Base-by-base conservation (phyloP, 2,329 filamentous ascomycete genomes). In the Aspergillus pseudoterreus region DNA sequence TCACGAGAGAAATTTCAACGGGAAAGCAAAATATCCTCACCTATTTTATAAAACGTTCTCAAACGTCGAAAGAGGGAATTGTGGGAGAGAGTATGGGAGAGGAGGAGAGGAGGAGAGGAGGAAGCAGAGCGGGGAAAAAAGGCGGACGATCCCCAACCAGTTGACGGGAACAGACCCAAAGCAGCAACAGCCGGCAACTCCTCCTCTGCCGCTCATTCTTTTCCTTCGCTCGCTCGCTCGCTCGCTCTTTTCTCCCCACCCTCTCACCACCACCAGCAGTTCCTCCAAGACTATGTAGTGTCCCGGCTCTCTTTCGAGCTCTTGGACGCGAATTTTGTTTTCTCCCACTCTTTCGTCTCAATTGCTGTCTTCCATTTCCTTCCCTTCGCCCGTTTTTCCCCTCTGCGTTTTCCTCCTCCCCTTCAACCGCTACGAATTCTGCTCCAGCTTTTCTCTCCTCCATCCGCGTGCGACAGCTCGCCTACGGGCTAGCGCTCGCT, bases 251-350 rank as follows among this genome's bases (percentile, higher is more conserved):
- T 57, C 61, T 66, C 55, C 62, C 60, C 60, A 53, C 58, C 63
- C 69, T 62, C 59, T 58, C 61, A 58, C 56, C 60, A 57, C 60
- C 63, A 66, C 62, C 63, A 58, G 57, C 57, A 66, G 63, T 59
- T 57, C 49, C 64, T 30, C 27, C 27, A 30, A 57, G 63, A 71
- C 66, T 72, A 72, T 72, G 70, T 72, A 71, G 70, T 38, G 35
- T 65, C 65, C 64, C 59, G 59, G 63, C 63, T 64, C 58, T 63
- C 52, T 45, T 56, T 59, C 55, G 63, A 65, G 63, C 67, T 68
- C 57, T 54, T 60, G 58, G 63, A 63, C 59, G 56, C 56, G 57
- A 50, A 63, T 56, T 56, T 58, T 58, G 48, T 49, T 50, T 60
- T 53, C 49, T 49, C 44, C 45, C 36, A 42, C 36, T 27, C 49